Evolutionary conservation across 2,329 filamentous ascomycete genomes (phyloP), one percentile per base, ranked within the genome.

Genomic region (Neofusicoccum ribis): DNA sequence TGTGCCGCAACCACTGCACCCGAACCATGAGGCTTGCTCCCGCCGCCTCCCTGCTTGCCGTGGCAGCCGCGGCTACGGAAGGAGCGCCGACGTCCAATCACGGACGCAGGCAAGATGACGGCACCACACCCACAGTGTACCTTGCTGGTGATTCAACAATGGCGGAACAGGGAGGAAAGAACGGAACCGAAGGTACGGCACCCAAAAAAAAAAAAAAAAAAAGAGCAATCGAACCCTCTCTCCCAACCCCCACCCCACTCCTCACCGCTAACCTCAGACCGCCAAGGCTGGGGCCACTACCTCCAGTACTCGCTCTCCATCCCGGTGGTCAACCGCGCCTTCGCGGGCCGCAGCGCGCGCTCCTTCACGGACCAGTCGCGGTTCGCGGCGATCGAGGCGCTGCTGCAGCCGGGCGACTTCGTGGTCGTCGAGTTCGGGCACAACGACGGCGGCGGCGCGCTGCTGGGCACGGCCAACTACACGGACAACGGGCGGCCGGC

Each of bases 381-480:
- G 14, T 91, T 91, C 78, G 75, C 81, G 15, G 80, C 80, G 0
- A 84, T 91, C 61, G 82, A 84, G 52, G 76, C 81, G 37, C 71
- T 80, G 2, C 79, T 90, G 27, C 69, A 83, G 71, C 64, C 80
- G 1, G 87, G 86, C 37, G 89, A 91, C 74, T 88, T 86, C 74
- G 88, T 90, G 1, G 80, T 91, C 62, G 89, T 91, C 62, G 88
- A 91, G 70, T 90, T 91, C 70, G 89, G 89, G 0, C 89, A 91
- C 79, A 91, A 91, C 70, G 89, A 91, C 69, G 89, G 88, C 23
- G 87, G 88, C 1, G 56, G 56, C 56, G 23, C 5, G 23, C 20
- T 11, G 15, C 43, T 60, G 7, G 56, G 56, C 41, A 83, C 83
- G 0, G 77, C 87, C 1, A 76, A 73, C 2, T 75, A 74, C 1